Evolutionary conservation across 2,329 filamentous ascomycete genomes (phyloP).

Genomic region (Aspergillus glaucus): DNA sequence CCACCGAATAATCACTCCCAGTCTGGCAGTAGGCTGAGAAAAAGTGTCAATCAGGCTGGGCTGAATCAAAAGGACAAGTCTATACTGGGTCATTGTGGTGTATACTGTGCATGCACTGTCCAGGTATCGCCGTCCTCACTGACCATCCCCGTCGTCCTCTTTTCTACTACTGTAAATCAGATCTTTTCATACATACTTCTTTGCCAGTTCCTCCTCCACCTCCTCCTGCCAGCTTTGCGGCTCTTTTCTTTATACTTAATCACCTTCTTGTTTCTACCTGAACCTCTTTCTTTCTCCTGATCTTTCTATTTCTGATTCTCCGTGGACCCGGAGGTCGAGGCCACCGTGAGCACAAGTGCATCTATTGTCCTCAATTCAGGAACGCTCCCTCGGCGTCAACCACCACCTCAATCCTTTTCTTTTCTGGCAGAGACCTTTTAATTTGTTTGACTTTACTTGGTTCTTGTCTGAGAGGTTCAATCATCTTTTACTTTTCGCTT

Average conservation of each 20-base stretch:
- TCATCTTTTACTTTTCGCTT: constrained; percentile 2
- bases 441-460: background rate
- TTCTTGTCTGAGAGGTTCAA: constrained; percentile 3
- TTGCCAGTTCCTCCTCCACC: constrained; percentile 1
- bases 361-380: background rate
- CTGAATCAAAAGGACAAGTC: too few relatives aligned
- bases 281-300: background rate
- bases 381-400: background rate
- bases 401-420: background rate
- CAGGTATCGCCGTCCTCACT: constrained; percentile 11
- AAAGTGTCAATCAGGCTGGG: too few relatives aligned
- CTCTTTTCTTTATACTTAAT: too few relatives aligned
- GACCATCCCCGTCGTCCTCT: constrained; percentile 15
- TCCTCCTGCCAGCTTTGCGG: background rate
- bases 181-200: background rate
- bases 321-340: too few relatives aligned
- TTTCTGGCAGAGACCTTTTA: background rate
- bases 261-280: too few relatives aligned
- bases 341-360: background rate
- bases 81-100: too few relatives aligned
- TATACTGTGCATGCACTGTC: too few relatives aligned
- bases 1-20: background rate
- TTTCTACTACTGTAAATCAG: constrained; percentile 7
- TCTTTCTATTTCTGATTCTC: constrained; percentile 1
- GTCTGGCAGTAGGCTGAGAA: background rate